phyloP scores from a whole-genome alignment of 2,329 filamentous ascomycete species.

The Sclerotinia subarctica region DNA sequence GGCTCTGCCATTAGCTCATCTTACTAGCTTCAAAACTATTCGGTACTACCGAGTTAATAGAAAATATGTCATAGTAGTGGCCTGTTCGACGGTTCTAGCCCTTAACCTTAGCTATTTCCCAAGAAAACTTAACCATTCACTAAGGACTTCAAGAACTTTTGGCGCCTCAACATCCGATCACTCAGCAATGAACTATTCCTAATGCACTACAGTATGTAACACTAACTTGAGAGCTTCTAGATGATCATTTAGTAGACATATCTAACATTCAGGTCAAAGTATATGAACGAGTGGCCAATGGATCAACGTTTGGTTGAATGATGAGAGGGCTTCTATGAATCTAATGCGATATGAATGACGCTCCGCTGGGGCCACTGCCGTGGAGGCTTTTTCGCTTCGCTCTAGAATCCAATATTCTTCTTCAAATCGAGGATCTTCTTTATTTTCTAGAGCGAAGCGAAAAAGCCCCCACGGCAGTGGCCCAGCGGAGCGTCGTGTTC shows the following conservation, averaged over 20 bases:
- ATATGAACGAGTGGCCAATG: neutral
- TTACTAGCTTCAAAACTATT: too few species aligned
- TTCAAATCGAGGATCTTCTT: neutral
- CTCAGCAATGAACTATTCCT: too few species aligned
- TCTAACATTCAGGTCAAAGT: neutral
- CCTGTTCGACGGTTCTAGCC: neutral
- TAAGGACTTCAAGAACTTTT: neutral
- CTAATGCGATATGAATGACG: neutral
- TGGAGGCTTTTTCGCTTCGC: neutral
- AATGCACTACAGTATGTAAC: neutral
- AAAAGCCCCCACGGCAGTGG: too few species aligned
- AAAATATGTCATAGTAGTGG: neutral
- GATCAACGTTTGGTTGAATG: neutral
- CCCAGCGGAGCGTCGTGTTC: too few species aligned
- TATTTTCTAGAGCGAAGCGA: too few species aligned
- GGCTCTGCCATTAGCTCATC: neutral
- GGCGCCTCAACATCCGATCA: neutral
- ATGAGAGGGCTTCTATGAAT: neutral
- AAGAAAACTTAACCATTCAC: neutral
- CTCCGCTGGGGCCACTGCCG: neutral
- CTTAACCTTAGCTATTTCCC: neutral
- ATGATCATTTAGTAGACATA: too few species aligned
- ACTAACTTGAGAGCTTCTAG: too few species aligned
- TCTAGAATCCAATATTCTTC: neutral
- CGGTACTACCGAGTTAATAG: neutral